Conservation (phyloP, 345 rosid genomes). For the Populus davidiana region DNA sequence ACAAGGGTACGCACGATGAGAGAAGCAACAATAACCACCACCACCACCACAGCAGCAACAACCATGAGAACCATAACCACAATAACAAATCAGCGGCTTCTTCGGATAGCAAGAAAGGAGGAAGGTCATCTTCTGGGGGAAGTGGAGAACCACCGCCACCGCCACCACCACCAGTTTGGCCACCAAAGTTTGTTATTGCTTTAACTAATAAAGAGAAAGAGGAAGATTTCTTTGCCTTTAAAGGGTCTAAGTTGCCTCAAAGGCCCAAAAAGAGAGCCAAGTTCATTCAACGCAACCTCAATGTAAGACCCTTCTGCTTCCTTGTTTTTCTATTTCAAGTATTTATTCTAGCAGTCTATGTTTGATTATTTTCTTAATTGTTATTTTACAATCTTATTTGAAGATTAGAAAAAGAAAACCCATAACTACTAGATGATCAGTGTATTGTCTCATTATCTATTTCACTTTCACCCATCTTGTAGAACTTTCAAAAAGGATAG, state of each 20-base stretch:
- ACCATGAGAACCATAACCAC: conserved; percentile 8
- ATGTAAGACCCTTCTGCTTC: conserved; percentile 38
- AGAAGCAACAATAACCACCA: conserved; percentile 23
- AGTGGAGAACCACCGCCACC: conserved; percentile 49
- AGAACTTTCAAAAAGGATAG: background rate
- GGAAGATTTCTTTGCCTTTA: conserved; percentile 67
- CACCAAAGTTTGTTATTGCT: conserved; percentile 69
- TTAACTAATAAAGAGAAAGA: conserved; percentile 78
- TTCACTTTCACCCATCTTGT: background rate
- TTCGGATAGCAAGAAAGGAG: conserved; percentile 56
- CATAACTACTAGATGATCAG: background rate
- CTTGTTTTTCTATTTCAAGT: background rate
- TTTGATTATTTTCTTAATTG: background rate
- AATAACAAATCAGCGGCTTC: conserved; percentile 47
- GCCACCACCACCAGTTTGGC: conserved; percentile 48
- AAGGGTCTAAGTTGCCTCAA: conserved; percentile 74
- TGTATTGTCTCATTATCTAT: background rate
- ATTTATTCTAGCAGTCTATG: background rate
- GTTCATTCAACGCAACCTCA: conserved; percentile 66
- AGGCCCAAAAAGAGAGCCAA: conserved; percentile 76
- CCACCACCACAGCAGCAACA: conserved; percentile 2
- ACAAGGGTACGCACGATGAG: conserved; percentile 51
- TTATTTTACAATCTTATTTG: too few relatives aligned
- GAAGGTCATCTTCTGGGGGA: conserved; percentile 59
- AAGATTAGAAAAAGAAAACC: background rate